Conservation (phyloP, 176 grass and related monocot species). For the Aegilops sharonensis region DNA sequence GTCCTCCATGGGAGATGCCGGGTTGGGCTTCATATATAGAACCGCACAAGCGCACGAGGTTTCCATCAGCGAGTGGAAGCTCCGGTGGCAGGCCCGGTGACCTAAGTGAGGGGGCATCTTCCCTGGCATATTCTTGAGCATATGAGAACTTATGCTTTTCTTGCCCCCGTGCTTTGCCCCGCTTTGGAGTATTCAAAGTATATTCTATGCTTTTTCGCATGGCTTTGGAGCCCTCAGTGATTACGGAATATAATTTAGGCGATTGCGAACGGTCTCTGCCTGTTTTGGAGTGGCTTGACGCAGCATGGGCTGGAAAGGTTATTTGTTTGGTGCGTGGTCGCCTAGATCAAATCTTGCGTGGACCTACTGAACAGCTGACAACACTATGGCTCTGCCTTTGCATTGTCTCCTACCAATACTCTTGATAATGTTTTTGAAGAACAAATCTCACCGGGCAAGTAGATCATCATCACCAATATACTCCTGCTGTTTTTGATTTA, state of each 20-base stretch:
- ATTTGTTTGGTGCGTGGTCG: conserved; percentile 9
- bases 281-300: conserved; percentile 26
- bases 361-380: neutral
- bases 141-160: conserved; percentile 25
- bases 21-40: conserved; percentile 40
- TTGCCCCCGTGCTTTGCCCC: conserved; percentile 24
- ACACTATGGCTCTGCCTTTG: neutral
- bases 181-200: conserved; percentile 48
- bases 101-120: conserved; percentile 44
- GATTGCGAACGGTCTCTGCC: neutral
- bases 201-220: conserved; percentile 31
- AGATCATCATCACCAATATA: neutral
- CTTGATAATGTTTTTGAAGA: neutral
- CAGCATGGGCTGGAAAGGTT: conserved; percentile 47
- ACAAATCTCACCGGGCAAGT: neutral
- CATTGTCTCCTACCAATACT: neutral
- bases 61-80: conserved; percentile 42
- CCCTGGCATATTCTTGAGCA: conserved; percentile 54
- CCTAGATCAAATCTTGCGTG: neutral
- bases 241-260: conserved; percentile 9
- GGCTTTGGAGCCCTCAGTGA: conserved; percentile 3
- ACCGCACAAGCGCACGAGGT: neutral
- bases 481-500: no score
- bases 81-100: conserved; percentile 26
- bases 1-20: conserved; percentile 39